Conservation (phyloP, 2,329 filamentous ascomycete genomes). For the Diaporthe ampelina region DNA sequence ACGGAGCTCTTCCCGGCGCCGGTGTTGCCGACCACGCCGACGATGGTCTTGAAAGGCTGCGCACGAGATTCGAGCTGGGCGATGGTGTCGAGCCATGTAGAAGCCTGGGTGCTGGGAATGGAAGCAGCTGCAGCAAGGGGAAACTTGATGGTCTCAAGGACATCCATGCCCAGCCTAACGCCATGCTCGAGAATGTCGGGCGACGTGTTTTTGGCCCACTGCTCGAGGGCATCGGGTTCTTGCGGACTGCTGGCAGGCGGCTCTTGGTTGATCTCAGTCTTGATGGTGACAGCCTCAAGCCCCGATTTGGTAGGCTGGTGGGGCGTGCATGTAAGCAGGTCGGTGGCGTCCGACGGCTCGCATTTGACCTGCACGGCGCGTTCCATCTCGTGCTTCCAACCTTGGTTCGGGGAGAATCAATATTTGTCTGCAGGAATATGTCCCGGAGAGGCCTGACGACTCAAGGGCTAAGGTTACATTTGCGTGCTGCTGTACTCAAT, state of each 20-base stretch:
- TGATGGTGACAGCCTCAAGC: no score
- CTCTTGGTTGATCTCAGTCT: background rate
- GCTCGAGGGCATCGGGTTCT: background rate
- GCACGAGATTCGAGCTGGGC: constrained; percentile 3
- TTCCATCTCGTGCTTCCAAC: background rate
- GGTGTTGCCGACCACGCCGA: constrained; percentile 8
- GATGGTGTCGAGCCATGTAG: constrained; percentile 1
- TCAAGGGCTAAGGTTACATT: background rate
- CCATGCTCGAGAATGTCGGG: background rate
- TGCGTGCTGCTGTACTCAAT: background rate
- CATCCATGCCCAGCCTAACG: background rate
- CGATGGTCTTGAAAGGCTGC: constrained; percentile 9
- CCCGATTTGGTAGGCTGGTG: background rate
- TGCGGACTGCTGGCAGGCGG: background rate
- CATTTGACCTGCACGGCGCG: background rate
- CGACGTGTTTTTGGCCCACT: background rate
- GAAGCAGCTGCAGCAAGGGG: background rate
- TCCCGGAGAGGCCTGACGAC: no score
- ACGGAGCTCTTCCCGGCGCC: constrained; percentile 4
- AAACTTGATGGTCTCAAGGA: constrained; percentile 8
- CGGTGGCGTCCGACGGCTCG: background rate
- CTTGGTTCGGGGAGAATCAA: background rate
- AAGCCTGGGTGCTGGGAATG: background rate
- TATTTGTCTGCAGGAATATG: no score
- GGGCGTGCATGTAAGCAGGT: background rate